A percentile compares a stretch with the other conserved stretches of the same genome.
Conservation (phyloP, 306 rosid species). For the Vachellia pachyceras region DNA sequence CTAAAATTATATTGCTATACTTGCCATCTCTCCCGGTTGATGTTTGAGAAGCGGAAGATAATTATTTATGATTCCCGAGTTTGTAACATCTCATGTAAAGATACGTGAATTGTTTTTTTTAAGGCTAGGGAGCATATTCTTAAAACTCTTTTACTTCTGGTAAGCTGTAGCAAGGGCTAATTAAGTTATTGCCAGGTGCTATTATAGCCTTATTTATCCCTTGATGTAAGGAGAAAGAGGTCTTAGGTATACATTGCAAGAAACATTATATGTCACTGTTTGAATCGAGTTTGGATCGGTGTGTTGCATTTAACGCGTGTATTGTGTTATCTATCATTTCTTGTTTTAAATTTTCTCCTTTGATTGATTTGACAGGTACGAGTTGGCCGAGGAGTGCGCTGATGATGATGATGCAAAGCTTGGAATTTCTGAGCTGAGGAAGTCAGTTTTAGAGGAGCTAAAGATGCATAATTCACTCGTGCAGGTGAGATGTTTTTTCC, state of each 20-base stretch:
- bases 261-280: background rate
- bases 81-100: background rate
- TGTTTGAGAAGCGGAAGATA: background rate
- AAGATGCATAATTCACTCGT: conserved; percentile 70
- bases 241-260: background rate
- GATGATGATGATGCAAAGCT: conserved; percentile 93
- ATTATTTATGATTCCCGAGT: background rate
- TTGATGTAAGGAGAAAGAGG: background rate
- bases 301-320: background rate
- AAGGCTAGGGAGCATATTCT: background rate
- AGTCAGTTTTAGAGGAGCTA: conserved; percentile 48
- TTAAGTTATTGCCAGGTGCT: background rate
- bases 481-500: conserved; percentile 44
- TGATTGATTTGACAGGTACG: conserved; percentile 48
- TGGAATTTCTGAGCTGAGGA: conserved; percentile 56
- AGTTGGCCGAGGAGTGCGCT: conserved; percentile 82
- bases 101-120: background rate
- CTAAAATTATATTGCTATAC: background rate
- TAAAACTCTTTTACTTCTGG: background rate
- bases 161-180: background rate
- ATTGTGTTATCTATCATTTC: background rate
- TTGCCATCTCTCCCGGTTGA: background rate
- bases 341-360: conserved; percentile 28
- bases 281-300: background rate
- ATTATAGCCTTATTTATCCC: background rate